Conservation (phyloP, 352 stramenopile species). For the Globisporangium middletonii region DNA sequence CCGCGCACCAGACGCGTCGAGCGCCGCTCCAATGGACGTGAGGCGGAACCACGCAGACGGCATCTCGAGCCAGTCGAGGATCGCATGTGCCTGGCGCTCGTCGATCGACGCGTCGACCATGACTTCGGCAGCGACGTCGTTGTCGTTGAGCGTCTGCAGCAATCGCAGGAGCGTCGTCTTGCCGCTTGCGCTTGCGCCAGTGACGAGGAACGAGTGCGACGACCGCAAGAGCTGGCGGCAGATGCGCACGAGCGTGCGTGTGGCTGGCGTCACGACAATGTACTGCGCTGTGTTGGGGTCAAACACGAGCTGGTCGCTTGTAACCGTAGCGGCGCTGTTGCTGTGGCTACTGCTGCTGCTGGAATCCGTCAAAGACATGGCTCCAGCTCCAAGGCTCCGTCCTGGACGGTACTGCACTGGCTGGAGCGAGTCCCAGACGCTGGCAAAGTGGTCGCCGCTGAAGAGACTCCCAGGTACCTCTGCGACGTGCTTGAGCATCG, state of each 20-base stretch:
- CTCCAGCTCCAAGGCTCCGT: neutral
- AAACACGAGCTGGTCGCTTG: slow-evolving; percentile 16
- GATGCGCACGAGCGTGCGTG: slow-evolving; percentile 24
- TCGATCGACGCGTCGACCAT: slow-evolving; percentile 48
- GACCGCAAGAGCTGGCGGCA: slow-evolving; percentile 30
- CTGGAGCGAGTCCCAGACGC: slow-evolving; percentile 29
- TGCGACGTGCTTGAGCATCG: slow-evolving; percentile 25
- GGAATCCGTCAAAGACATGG: no score
- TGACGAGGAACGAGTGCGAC: slow-evolving; percentile 37
- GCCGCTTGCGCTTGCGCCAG: slow-evolving; percentile 32
- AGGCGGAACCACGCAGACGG: slow-evolving; percentile 35
- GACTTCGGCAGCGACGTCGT: slow-evolving; percentile 28
- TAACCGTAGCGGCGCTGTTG: neutral
- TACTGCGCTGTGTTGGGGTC: slow-evolving; percentile 26
- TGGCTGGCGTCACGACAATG: slow-evolving; percentile 25
- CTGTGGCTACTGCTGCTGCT: neutral
- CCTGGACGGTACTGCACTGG: slow-evolving; percentile 1
- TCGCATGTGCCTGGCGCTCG: slow-evolving; percentile 22
- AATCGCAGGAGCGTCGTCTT: slow-evolving; percentile 48
- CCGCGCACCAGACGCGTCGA: slow-evolving; percentile 2
- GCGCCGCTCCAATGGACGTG: neutral
- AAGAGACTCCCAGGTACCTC: slow-evolving; percentile 25
- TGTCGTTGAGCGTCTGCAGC: slow-evolving; percentile 27
- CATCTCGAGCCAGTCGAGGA: slow-evolving; percentile 45
- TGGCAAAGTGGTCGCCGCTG: slow-evolving; percentile 30